A percentile compares a stretch with the other conserved stretches of the same genome.
Evolutionary conservation across 257 asterid genomes (phyloP).

Genomic region (Fraxinus excelsior): DNA sequence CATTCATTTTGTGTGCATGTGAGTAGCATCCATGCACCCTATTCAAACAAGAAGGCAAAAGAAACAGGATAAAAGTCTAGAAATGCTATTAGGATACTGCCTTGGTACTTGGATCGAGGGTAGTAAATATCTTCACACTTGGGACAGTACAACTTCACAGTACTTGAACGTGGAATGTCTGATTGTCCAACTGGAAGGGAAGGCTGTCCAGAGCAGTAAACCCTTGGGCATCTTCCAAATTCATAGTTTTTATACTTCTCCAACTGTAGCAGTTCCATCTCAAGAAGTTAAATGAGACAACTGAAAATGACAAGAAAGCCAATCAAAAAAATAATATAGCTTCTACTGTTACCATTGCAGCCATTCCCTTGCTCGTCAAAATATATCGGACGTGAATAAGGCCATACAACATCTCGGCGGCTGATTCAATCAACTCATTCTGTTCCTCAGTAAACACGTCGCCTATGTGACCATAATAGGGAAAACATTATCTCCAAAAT

Average conservation of each 20-base stretch:
- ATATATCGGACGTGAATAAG: slow-evolving; percentile 89
- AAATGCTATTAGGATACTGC: slow-evolving; percentile 73
- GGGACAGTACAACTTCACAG: slow-evolving; percentile 84
- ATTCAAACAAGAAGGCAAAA: background rate
- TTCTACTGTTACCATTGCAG: slow-evolving; percentile 70
- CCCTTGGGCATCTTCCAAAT: slow-evolving; percentile 89
- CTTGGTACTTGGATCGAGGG: slow-evolving; percentile 92
- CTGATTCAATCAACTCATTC: slow-evolving; percentile 93
- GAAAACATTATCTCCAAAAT: slow-evolving; percentile 20
- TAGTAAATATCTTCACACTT: slow-evolving; percentile 86
- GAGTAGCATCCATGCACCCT: slow-evolving; percentile 6
- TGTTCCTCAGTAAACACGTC: slow-evolving; percentile 96
- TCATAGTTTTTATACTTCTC: slow-evolving; percentile 90
- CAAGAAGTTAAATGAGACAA: slow-evolving; percentile 19
- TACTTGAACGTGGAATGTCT: slow-evolving; percentile 85
- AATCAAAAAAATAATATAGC: slow-evolving; percentile 3
- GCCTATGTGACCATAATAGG: slow-evolving; percentile 44
- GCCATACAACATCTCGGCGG: slow-evolving; percentile 98
- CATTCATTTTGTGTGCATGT: background rate
- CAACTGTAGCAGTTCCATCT: slow-evolving; percentile 45
- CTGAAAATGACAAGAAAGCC: background rate
- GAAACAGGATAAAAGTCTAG: slow-evolving; percentile 9
- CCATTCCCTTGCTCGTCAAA: slow-evolving; percentile 90
- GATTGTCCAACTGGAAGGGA: slow-evolving; percentile 94
- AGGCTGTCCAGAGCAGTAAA: slow-evolving; percentile 85